Evolutionary conservation across 2,329 filamentous ascomycete genomes (phyloP), one percentile per base, ranked within the genome.

Genomic region (Akanthomyces muscarius): DNA sequence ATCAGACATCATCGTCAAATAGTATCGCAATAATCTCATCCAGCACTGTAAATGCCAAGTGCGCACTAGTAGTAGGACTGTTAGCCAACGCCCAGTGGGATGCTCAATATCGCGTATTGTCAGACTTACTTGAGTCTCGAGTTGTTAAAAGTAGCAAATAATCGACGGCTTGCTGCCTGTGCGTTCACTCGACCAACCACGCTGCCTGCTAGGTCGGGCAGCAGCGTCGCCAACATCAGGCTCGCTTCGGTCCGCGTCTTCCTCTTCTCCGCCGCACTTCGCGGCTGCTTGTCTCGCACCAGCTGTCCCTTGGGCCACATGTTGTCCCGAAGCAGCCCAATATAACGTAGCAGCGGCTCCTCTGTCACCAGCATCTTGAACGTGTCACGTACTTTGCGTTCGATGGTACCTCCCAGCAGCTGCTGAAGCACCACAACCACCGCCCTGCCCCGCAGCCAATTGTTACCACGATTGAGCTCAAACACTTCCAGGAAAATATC

Each of bases 401-500:
- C 95, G 66, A 99, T 96, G 0, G 95, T 98, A 25, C 95, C 94
- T 16, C 95, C 95, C 1, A 99, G 86, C 6, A 99, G 84, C 75
- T 99, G 95, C 72, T 99, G 95, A 23, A 99, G 82, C 2, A 99
- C 94, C 11, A 99, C 92, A 5, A 99, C 94, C 1, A 98, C 95
- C 0, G 95, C 95, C 25, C 95, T 88, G 0, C 95, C 96, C 47
- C 96, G 90, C 4, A 99, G 86, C 96, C 95, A 99, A 75, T 96
- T 98, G 76, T 96, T 97, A 47, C 94, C 93, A 65, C 89, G 88
- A 74, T 97, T 96, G 45, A 99, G 83, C 71, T 97, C 93, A 71
- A 99, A 99, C 0, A 92, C 86, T 73, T 99, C 95, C 18, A 99
- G 84, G 76, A 99, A 99, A 65, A 99, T 88, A 74, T 99, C 95